Percentiles rank a stretch among this genome's conserved stretches.
These are phyloP conservation scores for Hypoxylon fuscum DNA, from an alignment of 495 filamentous ascomycete species.

Conservation along the genomic window DNA sequence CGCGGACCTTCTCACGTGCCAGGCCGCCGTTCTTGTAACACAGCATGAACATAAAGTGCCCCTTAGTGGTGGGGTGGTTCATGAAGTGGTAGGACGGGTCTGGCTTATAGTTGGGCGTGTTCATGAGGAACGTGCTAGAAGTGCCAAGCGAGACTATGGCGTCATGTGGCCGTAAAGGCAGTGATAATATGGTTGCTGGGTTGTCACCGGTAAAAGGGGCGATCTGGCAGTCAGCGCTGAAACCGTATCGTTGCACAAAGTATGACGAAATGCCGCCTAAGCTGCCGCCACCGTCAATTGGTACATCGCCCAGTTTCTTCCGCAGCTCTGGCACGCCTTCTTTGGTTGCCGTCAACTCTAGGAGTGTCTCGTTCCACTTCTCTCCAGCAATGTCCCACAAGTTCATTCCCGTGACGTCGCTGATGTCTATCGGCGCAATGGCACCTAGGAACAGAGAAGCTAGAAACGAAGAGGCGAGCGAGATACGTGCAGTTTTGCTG, in stretches of 20 bases:
- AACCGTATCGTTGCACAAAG: constrained; percentile 80
- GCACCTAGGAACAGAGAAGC: constrained; percentile 89
- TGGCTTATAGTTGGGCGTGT: constrained; percentile 86
- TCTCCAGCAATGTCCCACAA: constrained; percentile 87
- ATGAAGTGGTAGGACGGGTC: constrained; percentile 90
- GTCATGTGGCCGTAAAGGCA: constrained; percentile 85
- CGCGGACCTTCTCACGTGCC: constrained; percentile 87
- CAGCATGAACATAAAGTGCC: constrained; percentile 97
- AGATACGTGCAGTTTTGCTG: constrained; percentile 80
- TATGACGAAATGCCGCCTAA: constrained; percentile 79
- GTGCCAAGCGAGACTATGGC: constrained; percentile 95
- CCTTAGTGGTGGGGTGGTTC: constrained; percentile 84
- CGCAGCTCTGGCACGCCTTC: constrained; percentile 73
- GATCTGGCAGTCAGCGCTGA: constrained; percentile 76
- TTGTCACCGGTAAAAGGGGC: constrained; percentile 95
- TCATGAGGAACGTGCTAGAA: constrained; percentile 97
- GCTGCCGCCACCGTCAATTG: constrained; percentile 79
- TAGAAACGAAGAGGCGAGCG: constrained; percentile 93
- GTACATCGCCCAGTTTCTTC: constrained; percentile 81
- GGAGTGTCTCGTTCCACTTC: constrained; percentile 74
- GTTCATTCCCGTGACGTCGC: constrained; percentile 96
- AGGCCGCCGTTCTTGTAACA: constrained; percentile 99
- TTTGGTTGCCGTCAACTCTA: constrained; percentile 75
- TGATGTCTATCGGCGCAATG: constrained; percentile 90
- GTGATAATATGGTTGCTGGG: constrained; percentile 89